These are phyloP conservation scores for Exophiala dermatitidis DNA, from an alignment of 2,329 filamentous ascomycete species.

Conservation along the genomic window DNA sequence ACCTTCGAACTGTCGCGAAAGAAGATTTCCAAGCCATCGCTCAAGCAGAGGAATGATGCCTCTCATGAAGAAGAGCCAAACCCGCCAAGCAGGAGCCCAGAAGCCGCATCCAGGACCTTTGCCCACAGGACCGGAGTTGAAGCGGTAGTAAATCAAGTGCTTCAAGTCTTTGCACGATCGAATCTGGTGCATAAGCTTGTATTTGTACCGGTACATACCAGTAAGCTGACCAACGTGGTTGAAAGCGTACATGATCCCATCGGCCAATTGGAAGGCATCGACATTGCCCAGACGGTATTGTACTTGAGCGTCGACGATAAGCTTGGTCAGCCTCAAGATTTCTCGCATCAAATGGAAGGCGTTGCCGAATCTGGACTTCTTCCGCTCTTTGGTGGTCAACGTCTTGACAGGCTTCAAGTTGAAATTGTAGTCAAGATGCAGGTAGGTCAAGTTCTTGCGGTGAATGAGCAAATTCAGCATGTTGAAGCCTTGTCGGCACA, in stretches of 20 bases:
- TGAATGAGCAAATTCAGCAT: slow-evolving; percentile 98
- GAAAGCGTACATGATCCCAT: slow-evolving; percentile 98
- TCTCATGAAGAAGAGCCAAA: slow-evolving; percentile 99
- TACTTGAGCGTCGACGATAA: slow-evolving; percentile 97
- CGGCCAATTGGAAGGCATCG: slow-evolving; percentile 95
- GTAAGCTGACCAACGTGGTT: slow-evolving; percentile 98
- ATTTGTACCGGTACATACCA: slow-evolving; percentile 99
- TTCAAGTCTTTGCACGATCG: slow-evolving; percentile 98
- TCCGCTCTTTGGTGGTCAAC: slow-evolving; percentile 94
- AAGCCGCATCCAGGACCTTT: slow-evolving; percentile 98
- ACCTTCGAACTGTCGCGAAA: slow-evolving; percentile 96
- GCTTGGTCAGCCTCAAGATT: slow-evolving; percentile 87
- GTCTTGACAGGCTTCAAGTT: slow-evolving; percentile 99
- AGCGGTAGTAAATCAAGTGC: slow-evolving; percentile 97
- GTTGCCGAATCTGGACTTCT: slow-evolving; percentile 98
- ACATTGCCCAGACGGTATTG: slow-evolving; percentile 97
- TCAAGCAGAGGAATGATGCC: slow-evolving; percentile 95
- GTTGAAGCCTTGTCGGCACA: slow-evolving; percentile 97
- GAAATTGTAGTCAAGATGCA: slow-evolving; percentile 99
- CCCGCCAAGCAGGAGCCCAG: slow-evolving; percentile 97
- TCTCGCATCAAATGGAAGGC: slow-evolving; percentile 99
- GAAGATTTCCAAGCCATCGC: slow-evolving; percentile 91
- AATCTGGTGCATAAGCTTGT: slow-evolving; percentile 99
- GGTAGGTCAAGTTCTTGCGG: slow-evolving; percentile 94
- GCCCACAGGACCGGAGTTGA: slow-evolving; percentile 92